These are phyloP conservation scores for Gyromitra esculenta DNA, from an alignment of 2,329 filamentous ascomycete species.

Conservation along the genomic window DNA sequence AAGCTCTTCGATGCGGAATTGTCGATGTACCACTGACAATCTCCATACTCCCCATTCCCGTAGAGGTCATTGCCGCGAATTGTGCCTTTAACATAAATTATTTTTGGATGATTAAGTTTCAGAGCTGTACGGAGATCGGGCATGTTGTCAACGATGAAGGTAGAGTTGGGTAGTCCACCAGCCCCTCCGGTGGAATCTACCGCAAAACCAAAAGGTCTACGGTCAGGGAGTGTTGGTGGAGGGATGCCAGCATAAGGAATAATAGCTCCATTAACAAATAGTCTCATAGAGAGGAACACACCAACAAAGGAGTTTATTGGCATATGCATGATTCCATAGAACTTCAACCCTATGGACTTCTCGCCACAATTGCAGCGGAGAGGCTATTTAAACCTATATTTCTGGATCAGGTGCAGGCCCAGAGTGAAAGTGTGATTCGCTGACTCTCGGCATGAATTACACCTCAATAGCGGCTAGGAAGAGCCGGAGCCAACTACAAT, in stretches of 20 bases:
- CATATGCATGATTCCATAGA: too few species aligned
- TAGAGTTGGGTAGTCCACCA: constrained; percentile 38
- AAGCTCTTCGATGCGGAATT: constrained; percentile 48
- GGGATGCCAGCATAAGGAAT: constrained; percentile 29
- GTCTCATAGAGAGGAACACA: not conserved
- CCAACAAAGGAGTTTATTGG: not conserved
- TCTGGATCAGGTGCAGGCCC: not conserved
- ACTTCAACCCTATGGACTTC: too few species aligned
- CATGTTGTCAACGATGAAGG: constrained; percentile 52
- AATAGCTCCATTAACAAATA: not conserved
- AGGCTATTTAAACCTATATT: not conserved
- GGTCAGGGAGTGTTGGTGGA: constrained; percentile 39
- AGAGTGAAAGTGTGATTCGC: not conserved
- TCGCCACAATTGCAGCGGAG: not conserved
- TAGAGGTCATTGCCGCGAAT: constrained; percentile 47
- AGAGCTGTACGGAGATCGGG: constrained; percentile 48
- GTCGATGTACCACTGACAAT: constrained; percentile 54
- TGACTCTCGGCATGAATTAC: not conserved
- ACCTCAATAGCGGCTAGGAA: not conserved
- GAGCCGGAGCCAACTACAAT: not conserved
- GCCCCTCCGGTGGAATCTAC: constrained; percentile 48
- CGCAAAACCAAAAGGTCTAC: constrained; percentile 49
- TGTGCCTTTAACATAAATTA: constrained; percentile 50
- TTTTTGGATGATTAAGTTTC: constrained; percentile 43
- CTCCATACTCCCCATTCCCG: constrained; percentile 44